Percentiles rank a stretch among this genome's conserved stretches.
phyloP scores from a whole-genome alignment of 2,329 filamentous ascomycete genomes.

The Sporothrix protearum region DNA sequence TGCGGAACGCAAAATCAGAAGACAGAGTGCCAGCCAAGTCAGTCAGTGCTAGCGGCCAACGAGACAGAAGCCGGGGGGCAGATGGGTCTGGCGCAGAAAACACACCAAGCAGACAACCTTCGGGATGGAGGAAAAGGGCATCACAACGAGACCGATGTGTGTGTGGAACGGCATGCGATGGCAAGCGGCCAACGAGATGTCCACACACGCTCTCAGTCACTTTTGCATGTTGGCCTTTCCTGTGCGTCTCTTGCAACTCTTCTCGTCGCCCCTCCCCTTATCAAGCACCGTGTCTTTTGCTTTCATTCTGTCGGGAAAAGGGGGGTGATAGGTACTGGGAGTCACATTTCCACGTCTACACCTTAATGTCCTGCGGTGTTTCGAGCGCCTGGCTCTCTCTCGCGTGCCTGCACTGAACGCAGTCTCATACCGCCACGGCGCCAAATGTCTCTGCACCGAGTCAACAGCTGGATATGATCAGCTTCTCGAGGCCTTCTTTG shows the following conservation, averaged over 20 bases:
- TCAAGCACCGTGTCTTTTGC: not conserved
- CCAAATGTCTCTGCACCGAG: not conserved
- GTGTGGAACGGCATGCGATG: not conserved
- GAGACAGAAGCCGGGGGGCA: not conserved
- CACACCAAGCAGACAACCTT: not conserved
- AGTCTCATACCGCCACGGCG: not conserved
- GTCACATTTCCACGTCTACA: not conserved
- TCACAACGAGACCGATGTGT: not conserved
- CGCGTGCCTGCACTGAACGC: not conserved
- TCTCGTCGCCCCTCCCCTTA: not conserved
- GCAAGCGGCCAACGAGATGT: not conserved
- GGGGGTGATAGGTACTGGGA: not conserved
- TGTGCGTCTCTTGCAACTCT: not conserved
- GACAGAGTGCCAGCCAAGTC: constrained; percentile 1
- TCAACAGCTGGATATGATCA: not conserved
- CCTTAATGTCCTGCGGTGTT: not conserved
- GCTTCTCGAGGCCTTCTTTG: not conserved
- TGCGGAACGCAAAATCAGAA: constrained; percentile 8
- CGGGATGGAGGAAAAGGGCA: not conserved
- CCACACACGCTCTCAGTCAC: not conserved
- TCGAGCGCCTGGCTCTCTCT: not conserved
- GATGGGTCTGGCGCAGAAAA: constrained; percentile 3
- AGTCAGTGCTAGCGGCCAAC: not conserved
- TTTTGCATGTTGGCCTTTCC: not conserved
- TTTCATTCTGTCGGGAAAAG: not conserved